Evolutionary conservation across 2,329 filamentous ascomycete species (phyloP).

Genomic region (Apiospora pterosperma): DNA sequence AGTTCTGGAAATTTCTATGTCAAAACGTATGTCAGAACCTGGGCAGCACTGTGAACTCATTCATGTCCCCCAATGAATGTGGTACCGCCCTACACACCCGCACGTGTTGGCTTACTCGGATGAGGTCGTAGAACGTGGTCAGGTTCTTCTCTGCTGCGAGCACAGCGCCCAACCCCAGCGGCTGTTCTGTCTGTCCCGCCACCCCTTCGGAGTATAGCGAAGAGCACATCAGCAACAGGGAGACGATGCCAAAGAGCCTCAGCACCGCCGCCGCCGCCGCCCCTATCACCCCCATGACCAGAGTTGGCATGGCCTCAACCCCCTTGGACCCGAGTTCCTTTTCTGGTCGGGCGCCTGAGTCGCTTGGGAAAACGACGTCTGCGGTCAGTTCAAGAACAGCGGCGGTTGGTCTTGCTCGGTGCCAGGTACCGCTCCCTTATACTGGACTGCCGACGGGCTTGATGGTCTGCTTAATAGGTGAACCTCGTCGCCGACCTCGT

Average conservation of each 20-base stretch:
- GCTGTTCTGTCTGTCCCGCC: conserved; percentile 7
- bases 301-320: neutral
- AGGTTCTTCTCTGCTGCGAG: conserved; percentile 37
- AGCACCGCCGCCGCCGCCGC: neutral
- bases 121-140: conserved; percentile 39
- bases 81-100: no score
- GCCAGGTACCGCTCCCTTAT: no score
- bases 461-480: no score
- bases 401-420: no score
- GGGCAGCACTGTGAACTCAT: neutral
- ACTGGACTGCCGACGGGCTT: no score
- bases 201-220: neutral
- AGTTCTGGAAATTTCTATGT: conserved; percentile 43
- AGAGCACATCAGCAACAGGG: neutral
- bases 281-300: neutral
- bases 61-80: no score
- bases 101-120: conserved; percentile 34
- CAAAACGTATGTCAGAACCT: neutral
- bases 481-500: neutral
- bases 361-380: no score
- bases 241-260: neutral
- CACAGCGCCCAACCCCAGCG: conserved; percentile 35
- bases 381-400: no score
- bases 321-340: neutral
- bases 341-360: neutral